phyloP scores from a whole-genome alignment of 2,329 filamentous ascomycete species.

The Beauveria asiatica region DNA sequence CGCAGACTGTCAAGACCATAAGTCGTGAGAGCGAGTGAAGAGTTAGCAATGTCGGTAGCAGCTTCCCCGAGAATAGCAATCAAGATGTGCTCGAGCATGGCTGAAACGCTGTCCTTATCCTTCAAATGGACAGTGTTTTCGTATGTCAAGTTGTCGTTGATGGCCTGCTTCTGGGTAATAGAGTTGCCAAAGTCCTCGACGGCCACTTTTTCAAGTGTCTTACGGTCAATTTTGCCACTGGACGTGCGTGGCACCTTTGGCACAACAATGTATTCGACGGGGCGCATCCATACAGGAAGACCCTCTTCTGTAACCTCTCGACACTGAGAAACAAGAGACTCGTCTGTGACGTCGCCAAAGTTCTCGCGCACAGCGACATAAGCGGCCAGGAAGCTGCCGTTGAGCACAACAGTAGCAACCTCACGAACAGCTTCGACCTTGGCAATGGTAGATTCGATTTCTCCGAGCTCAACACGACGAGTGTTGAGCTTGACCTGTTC shows the following conservation, averaged over 20 bases:
- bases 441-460: conserved; percentile 7
- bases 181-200: conserved; percentile 6
- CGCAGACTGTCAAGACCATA: conserved; percentile 8
- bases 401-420: conserved; percentile 39
- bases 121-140: background rate
- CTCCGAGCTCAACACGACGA: conserved; percentile 8
- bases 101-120: background rate
- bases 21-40: background rate
- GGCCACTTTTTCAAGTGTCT: conserved; percentile 2
- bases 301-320: conserved; percentile 1
- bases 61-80: conserved; percentile 2
- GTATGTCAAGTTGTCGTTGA: background rate
- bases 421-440: conserved; percentile 21
- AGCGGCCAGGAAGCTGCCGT: conserved; percentile 8
- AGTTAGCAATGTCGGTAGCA: background rate
- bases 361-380: conserved; percentile 6
- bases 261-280: conserved; percentile 6
- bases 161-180: conserved; percentile 8
- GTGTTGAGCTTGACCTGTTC: conserved; percentile 11
- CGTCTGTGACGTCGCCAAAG: background rate
- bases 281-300: conserved; percentile 11
- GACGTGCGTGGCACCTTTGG: conserved; percentile 7
- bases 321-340: background rate
- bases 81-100: conserved; percentile 5
- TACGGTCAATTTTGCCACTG: conserved; percentile 10